These are phyloP conservation scores for Corylus heterophylla DNA, from an alignment of 306 rosid genomes.

Conservation along the genomic window DNA sequence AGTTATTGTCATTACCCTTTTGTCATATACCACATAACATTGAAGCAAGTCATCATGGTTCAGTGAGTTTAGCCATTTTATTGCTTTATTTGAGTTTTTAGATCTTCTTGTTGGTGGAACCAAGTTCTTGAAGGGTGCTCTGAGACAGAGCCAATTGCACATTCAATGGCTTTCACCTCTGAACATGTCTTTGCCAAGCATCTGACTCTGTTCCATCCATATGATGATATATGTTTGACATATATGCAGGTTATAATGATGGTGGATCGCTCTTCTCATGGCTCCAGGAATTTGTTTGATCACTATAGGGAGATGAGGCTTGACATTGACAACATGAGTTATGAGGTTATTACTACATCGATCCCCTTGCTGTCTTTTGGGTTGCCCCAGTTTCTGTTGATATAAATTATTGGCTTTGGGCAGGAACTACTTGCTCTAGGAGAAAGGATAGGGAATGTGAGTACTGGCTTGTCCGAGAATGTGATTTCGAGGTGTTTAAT, in stretches of 20 bases:
- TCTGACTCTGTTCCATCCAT: not conserved
- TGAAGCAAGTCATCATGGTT: not conserved
- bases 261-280: slow-evolving; percentile 59
- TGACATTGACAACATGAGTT: slow-evolving; percentile 79
- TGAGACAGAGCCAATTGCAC: not conserved
- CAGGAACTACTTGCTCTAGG: slow-evolving; percentile 87
- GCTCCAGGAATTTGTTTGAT: slow-evolving; percentile 64
- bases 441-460: slow-evolving; percentile 79
- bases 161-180: not conserved
- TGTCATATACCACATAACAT: not conserved
- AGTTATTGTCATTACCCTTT: not conserved
- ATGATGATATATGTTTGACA: not conserved
- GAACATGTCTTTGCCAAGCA: not conserved
- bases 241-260: slow-evolving; percentile 59
- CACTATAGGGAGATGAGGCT: slow-evolving; percentile 85
- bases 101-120: not conserved
- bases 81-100: not conserved
- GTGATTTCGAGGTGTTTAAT: slow-evolving; percentile 59
- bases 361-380: not conserved
- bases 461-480: slow-evolving; percentile 76
- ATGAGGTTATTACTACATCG: slow-evolving; percentile 53
- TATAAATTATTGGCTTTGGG: slow-evolving; percentile 20
- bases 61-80: not conserved
- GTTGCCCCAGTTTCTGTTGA: slow-evolving; percentile 9
- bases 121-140: not conserved